Evolutionary conservation across 2,329 filamentous ascomycete species (phyloP), one percentile per base, ranked within the genome.

Genomic region (Diaporthe eres): DNA sequence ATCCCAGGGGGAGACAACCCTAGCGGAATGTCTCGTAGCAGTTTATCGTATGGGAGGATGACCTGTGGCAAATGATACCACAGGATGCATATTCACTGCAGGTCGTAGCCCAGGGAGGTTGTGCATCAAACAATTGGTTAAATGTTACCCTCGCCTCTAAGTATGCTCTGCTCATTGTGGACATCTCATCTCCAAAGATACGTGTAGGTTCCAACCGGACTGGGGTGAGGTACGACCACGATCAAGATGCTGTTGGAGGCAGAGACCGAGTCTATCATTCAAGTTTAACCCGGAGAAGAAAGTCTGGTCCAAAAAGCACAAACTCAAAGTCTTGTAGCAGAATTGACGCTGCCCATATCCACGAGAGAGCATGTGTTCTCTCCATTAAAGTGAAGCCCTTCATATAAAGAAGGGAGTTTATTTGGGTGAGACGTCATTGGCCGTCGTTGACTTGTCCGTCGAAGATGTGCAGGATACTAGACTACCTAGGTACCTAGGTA

Each of bases 371-470:
- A 6, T 55, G 4, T 55, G 1, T 34, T 42, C 65, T 13, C 37
- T 39, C 37, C 31, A 31, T 63, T 53, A 9, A 3, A 34, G 28
- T 9, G 49, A 55, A n/a, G 6, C 15, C 9, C 15, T 15, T 42
- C 4, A 28, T 3, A 68, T 13, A 8, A 53, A 9, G 47, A 12
- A 10, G 31, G 34, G 34, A 2, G 15, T 3, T 47, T 61, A 22
- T 58, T 72, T 47, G 13, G 22, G 57, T 53, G 71, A 53, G 57
- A 63, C 44, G 31, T 63, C 57, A 72, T 72, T 72, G 71, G 71
- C 42, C 34, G 71, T 8, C 34, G 65, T 28, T 42, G 51, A 53
- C 47, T 39, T 49, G 13, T 31, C 15, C 8, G 17, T 47, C 42
- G 19, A 39, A 37, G 1, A 9, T 39, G 22, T 39, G 19, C 31